Percentiles rank a stretch among this genome's conserved stretches.
Conservation (phyloP, 805 yeast species). For the Kazachstania martiniae region DNA sequence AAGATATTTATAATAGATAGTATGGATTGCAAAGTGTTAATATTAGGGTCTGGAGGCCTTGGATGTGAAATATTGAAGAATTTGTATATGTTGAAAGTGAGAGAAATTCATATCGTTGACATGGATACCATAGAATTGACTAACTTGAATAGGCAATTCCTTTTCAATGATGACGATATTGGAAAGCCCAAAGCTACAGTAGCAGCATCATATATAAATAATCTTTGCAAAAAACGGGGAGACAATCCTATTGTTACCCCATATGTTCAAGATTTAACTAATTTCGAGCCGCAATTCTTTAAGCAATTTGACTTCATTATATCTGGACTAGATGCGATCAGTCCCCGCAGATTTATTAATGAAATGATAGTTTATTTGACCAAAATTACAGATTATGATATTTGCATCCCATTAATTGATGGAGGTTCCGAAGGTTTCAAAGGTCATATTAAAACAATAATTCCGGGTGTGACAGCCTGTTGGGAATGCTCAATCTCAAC, state of each 20-base stretch:
- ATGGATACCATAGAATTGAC: slow-evolving; percentile 88
- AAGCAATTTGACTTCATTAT: slow-evolving; percentile 58
- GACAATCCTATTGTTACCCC: slow-evolving; percentile 40
- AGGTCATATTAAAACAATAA: slow-evolving; percentile 80
- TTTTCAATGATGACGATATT: slow-evolving; percentile 72
- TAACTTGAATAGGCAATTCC: slow-evolving; percentile 82
- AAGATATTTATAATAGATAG: background rate
- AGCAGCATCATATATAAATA: slow-evolving; percentile 53
- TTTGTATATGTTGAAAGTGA: slow-evolving; percentile 45
- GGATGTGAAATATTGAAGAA: slow-evolving; percentile 87
- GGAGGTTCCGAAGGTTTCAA: slow-evolving; percentile 94
- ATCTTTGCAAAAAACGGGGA: too few relatives aligned
- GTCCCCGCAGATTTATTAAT: slow-evolving; percentile 88
- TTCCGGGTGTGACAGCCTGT: slow-evolving; percentile 81
- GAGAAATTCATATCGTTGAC: slow-evolving; percentile 77
- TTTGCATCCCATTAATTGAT: slow-evolving; percentile 63
- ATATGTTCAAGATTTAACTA: slow-evolving; percentile 54
- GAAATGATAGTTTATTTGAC: slow-evolving; percentile 54
- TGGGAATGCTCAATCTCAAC: slow-evolving; percentile 85
- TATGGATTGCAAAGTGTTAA: slow-evolving; percentile 37
- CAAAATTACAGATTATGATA: slow-evolving; percentile 36
- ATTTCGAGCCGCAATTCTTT: slow-evolving; percentile 52
- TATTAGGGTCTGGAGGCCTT: slow-evolving; percentile 92
- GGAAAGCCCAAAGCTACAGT: slow-evolving; percentile 74
- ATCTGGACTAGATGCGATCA: slow-evolving; percentile 83